A percentile compares a stretch with the other conserved stretches of the same genome.
Evolutionary conservation across 2,329 filamentous ascomycete species (phyloP).

Genomic region (Hymenoscyphus linearis): DNA sequence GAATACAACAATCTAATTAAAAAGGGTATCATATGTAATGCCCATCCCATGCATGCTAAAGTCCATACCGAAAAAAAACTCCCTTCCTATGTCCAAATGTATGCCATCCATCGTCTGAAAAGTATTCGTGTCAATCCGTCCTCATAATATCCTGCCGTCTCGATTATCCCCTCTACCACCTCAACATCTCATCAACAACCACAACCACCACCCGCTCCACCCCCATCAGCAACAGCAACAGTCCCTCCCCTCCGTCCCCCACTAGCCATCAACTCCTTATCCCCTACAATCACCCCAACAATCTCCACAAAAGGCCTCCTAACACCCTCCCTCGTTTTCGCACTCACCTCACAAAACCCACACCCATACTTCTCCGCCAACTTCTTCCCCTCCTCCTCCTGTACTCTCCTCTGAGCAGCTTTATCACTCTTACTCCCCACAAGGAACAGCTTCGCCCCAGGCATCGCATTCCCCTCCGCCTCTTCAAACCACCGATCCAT

Average conservation of each 20-base stretch:
- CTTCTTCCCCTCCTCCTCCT: slow-evolving; percentile 44
- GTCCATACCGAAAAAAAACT: not conserved
- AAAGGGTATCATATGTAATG: slow-evolving; percentile 30
- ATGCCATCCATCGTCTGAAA: not conserved
- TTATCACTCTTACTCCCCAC: slow-evolving; percentile 50
- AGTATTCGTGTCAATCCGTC: not conserved
- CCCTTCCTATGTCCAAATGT: not conserved
- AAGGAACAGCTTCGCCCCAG: slow-evolving; percentile 44
- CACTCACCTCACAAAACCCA: slow-evolving; percentile 50
- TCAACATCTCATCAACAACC: slow-evolving; percentile 16
- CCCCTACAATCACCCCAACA: slow-evolving; percentile 44
- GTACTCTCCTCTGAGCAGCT: slow-evolving; percentile 34
- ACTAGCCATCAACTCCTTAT: slow-evolving; percentile 37
- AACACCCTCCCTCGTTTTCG: slow-evolving; percentile 48
- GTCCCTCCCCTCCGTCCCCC: slow-evolving; percentile 19
- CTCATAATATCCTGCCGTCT: not conserved
- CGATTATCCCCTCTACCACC: not conserved
- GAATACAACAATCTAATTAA: slow-evolving; percentile 27
- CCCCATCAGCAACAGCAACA: slow-evolving; percentile 23
- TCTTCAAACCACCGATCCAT: slow-evolving; percentile 53
- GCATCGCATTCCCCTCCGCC: slow-evolving; percentile 44
- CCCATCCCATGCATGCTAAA: slow-evolving; percentile 15
- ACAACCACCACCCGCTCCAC: slow-evolving; percentile 19
- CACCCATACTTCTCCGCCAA: slow-evolving; percentile 41
- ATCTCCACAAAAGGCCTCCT: slow-evolving; percentile 47